Percentiles rank a stretch among this genome's conserved stretches.
phyloP scores from a whole-genome alignment of 192 early-diverging fungal species.

The Umbelopsis isabellina region DNA sequence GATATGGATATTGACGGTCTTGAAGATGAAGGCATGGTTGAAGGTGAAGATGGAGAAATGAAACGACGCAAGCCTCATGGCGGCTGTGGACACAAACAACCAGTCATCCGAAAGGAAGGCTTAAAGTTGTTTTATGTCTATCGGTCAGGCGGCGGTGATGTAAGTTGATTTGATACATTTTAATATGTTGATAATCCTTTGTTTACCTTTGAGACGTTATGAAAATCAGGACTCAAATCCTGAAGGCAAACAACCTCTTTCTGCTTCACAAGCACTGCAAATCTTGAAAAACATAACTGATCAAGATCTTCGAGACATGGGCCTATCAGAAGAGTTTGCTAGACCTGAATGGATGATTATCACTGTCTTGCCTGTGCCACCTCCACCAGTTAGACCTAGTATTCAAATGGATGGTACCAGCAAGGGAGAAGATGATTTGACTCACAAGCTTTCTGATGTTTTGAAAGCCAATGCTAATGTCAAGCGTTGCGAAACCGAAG shows the following conservation, averaged over 20 bases:
- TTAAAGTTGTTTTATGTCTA: slow-evolving; percentile 67
- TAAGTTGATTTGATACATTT: slow-evolving; percentile 7
- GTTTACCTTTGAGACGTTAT: not conserved
- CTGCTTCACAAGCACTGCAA: slow-evolving; percentile 75
- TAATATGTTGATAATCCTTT: not conserved
- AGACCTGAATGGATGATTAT: slow-evolving; percentile 99
- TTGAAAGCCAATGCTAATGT: slow-evolving; percentile 91
- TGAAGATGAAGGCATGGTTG: slow-evolving; percentile 47
- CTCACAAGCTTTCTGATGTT: slow-evolving; percentile 91
- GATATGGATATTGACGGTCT: slow-evolving; percentile 62
- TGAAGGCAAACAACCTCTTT: slow-evolving; percentile 67
- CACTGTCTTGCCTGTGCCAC: slow-evolving; percentile 92
- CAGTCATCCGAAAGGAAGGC: slow-evolving; percentile 79
- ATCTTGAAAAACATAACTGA: slow-evolving; percentile 88
- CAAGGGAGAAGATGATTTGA: slow-evolving; percentile 95
- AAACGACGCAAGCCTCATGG: slow-evolving; percentile 73
- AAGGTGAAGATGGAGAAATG: slow-evolving; percentile 43
- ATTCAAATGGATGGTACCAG: slow-evolving; percentile 91
- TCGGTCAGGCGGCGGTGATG: slow-evolving; percentile 29
- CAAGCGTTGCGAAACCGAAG: slow-evolving; percentile 79
- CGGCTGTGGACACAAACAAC: slow-evolving; percentile 86
- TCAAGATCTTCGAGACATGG: slow-evolving; percentile 84
- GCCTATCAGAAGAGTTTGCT: slow-evolving; percentile 86
- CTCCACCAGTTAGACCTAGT: slow-evolving; percentile 95
- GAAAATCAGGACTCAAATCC: slow-evolving; percentile 49